A percentile compares a stretch with the other conserved stretches of the same genome.
phyloP scores from a whole-genome alignment of 2,329 filamentous ascomycete genomes.

The Didymosphaeria variabile region DNA sequence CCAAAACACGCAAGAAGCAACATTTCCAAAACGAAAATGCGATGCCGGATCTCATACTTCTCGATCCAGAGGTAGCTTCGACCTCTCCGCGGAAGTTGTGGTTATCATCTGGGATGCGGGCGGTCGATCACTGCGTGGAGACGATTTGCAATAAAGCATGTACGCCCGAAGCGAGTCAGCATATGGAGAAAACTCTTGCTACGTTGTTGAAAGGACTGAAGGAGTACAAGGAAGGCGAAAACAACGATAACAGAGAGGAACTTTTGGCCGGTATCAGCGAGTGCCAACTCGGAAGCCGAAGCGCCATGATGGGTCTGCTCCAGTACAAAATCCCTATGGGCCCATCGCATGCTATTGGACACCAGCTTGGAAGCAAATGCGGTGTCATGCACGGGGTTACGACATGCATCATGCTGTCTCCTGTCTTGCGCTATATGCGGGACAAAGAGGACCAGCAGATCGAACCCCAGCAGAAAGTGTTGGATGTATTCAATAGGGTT shows the following conservation, averaged over 20 bases:
- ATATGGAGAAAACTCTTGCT: conserved; percentile 34
- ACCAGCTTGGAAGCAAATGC: conserved; percentile 31
- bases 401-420: conserved; percentile 32
- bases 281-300: conserved; percentile 32
- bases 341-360: conserved; percentile 34
- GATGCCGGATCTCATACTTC: conserved; percentile 31
- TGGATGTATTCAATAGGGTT: conserved; percentile 31
- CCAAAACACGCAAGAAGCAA: conserved; percentile 33
- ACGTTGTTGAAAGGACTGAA: conserved; percentile 30
- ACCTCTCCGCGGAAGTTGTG: conserved; percentile 36
- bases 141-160: conserved; percentile 30
- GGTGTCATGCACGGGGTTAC: conserved; percentile 36
- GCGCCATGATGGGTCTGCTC: conserved; percentile 33
- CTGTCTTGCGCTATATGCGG: conserved; percentile 28
- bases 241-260: conserved; percentile 18
- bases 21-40: conserved; percentile 32
- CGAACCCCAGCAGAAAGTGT: conserved; percentile 22
- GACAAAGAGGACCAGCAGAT: conserved; percentile 23
- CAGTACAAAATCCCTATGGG: conserved; percentile 30
- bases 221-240: conserved; percentile 30
- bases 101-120: conserved; percentile 39
- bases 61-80: conserved; percentile 35
- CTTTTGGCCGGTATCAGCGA: conserved; percentile 29
- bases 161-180: conserved; percentile 23
- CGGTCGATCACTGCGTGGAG: conserved; percentile 43